These are phyloP conservation scores for Pseudisothecium myosuroides DNA, from an alignment of 225 moss, liverwort and hornwort genomes.

Conservation along the genomic window DNA sequence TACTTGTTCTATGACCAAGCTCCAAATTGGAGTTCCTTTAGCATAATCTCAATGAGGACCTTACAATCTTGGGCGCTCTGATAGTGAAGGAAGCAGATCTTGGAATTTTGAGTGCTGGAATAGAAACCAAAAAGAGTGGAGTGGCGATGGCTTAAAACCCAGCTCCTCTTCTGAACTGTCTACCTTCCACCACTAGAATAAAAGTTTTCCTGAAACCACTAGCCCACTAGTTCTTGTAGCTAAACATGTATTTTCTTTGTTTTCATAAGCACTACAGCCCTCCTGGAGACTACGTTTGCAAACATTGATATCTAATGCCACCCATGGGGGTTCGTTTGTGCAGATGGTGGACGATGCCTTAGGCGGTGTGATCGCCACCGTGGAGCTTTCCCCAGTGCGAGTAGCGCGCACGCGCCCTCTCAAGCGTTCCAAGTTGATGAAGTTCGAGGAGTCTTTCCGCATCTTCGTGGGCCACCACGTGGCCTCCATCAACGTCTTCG, in stretches of 20 bases:
- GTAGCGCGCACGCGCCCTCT: slow-evolving; percentile 50
- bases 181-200: neutral
- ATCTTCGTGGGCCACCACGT: slow-evolving; percentile 55
- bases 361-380: slow-evolving; percentile 62
- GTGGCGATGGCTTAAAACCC: neutral
- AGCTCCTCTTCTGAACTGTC: neutral
- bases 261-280: neutral
- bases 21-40: neutral
- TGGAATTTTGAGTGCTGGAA: neutral
- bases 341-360: slow-evolving; percentile 50
- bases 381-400: slow-evolving; percentile 52
- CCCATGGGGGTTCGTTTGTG: neutral
- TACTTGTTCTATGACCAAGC: neutral
- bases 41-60: neutral
- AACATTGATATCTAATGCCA: neutral
- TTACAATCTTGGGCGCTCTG: neutral
- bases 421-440: slow-evolving; percentile 32
- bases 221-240: neutral
- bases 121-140: neutral
- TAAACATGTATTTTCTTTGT: neutral
- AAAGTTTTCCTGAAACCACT: neutral
- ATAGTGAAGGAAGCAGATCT: neutral
- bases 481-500: slow-evolving; percentile 27
- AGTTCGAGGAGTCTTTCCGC: slow-evolving; percentile 58
- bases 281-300: neutral